Conservation (phyloP, 129 eudicot genomes). For the Flaveria robusta region DNA sequence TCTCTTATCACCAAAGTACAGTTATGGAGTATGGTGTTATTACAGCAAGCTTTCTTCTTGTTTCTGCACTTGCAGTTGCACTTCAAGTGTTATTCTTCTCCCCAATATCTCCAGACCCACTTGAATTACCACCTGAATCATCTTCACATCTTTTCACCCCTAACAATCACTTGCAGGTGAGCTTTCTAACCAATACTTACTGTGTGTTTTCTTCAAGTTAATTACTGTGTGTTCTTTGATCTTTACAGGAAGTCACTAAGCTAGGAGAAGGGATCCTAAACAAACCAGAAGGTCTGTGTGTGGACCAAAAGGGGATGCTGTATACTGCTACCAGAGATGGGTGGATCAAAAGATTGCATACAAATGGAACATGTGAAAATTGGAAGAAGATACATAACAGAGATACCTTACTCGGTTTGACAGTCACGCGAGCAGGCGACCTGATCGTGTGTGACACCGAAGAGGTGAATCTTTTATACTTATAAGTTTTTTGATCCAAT, state of each 20-base stretch:
- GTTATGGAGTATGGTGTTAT: slow-evolving; percentile 27
- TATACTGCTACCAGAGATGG: slow-evolving; percentile 89
- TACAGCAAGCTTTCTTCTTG: slow-evolving; percentile 38
- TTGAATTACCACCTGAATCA: slow-evolving; percentile 44
- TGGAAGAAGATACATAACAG: slow-evolving; percentile 54
- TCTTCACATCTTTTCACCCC: slow-evolving; percentile 33
- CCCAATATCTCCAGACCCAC: slow-evolving; percentile 60
- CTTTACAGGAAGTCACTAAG: neutral
- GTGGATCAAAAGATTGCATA: slow-evolving; percentile 67
- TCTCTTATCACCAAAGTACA: neutral
- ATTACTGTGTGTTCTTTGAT: neutral
- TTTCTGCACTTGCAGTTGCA: slow-evolving; percentile 49
- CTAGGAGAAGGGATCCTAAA: slow-evolving; percentile 6
- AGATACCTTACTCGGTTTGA: slow-evolving; percentile 57
- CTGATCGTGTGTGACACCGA: slow-evolving; percentile 65
- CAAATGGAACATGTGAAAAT: slow-evolving; percentile 67
- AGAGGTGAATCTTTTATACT: slow-evolving; percentile 36
- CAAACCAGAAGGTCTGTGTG: slow-evolving; percentile 49
- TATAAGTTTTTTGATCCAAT: neutral
- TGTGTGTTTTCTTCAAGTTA: slow-evolving; percentile 36
- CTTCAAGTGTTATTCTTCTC: slow-evolving; percentile 60
- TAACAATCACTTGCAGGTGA: slow-evolving; percentile 63
- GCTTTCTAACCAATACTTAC: neutral
- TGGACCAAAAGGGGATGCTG: slow-evolving; percentile 55
- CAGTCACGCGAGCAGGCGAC: slow-evolving; percentile 44